Evolutionary conservation across 2,329 filamentous ascomycete species (phyloP).

Genomic region (Shiraia sp.): DNA sequence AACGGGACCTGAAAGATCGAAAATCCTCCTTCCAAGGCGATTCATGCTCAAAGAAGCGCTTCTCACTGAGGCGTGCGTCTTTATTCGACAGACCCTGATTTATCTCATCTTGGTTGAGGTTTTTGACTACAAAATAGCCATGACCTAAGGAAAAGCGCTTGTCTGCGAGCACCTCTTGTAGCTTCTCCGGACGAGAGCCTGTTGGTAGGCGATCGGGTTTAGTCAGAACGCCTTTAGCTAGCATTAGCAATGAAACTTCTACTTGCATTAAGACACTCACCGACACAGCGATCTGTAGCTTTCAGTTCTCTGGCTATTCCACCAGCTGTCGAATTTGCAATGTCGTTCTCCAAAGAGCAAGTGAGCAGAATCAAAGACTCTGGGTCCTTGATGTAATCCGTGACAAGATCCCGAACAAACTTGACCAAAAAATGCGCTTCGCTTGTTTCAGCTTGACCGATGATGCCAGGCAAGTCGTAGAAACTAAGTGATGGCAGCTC

Average conservation of each 20-base stretch:
- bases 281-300: slow-evolving; percentile 50
- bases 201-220: slow-evolving; percentile 75
- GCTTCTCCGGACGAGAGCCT: slow-evolving; percentile 55
- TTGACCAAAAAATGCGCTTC: slow-evolving; percentile 59
- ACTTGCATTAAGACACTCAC: slow-evolving; percentile 15
- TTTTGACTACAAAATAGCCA: slow-evolving; percentile 79
- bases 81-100: slow-evolving; percentile 49
- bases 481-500: slow-evolving; percentile 75
- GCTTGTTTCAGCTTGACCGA: slow-evolving; percentile 65
- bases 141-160: slow-evolving; percentile 66
- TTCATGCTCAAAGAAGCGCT: slow-evolving; percentile 52
- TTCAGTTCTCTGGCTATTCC: slow-evolving; percentile 51
- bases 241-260: background rate
- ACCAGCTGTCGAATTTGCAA: slow-evolving; percentile 73
- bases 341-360: slow-evolving; percentile 76
- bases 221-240: slow-evolving; percentile 68
- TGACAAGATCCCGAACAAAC: slow-evolving; percentile 72
- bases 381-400: slow-evolving; percentile 68
- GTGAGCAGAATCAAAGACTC: slow-evolving; percentile 78
- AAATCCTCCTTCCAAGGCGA: slow-evolving; percentile 54
- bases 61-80: slow-evolving; percentile 55
- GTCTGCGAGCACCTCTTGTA: slow-evolving; percentile 66
- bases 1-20: slow-evolving; percentile 46
- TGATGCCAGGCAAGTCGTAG: slow-evolving; percentile 83
- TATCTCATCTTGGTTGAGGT: slow-evolving; percentile 59